Conservation (phyloP, 768 basidiomycete genomes). For the Xerocomus spinulosus region DNA sequence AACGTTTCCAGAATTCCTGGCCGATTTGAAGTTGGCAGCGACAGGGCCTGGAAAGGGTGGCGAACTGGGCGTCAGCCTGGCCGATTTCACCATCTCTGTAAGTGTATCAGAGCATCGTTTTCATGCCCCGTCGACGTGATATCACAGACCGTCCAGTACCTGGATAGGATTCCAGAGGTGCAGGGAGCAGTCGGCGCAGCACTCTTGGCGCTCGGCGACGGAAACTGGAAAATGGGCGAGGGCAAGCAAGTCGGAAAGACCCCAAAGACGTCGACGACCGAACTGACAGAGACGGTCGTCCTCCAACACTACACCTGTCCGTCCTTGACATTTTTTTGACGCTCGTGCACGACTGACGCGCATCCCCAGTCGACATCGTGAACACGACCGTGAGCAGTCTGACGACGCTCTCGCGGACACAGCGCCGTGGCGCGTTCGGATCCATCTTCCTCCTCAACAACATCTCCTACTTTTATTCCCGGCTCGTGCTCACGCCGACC, state of each 20-base stretch:
- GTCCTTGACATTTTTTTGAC: conserved; percentile 23
- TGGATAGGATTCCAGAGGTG: conserved; percentile 68
- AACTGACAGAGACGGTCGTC: conserved; percentile 54
- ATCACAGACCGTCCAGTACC: conserved; percentile 57
- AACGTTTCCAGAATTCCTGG: conserved; percentile 81
- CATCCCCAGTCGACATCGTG: conserved; percentile 65
- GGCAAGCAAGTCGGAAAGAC: conserved; percentile 60
- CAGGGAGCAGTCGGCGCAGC: conserved; percentile 62
- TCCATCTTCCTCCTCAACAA: conserved; percentile 82
- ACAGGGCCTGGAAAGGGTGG: conserved; percentile 44
- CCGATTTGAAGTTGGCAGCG: conserved; percentile 67
- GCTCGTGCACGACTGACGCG: background rate
- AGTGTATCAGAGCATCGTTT: conserved; percentile 15
- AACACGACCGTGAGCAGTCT: conserved; percentile 58
- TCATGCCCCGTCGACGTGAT: too few species aligned
- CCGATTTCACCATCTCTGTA: conserved; percentile 56
- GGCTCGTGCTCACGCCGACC: conserved; percentile 50
- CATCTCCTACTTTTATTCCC: conserved; percentile 60
- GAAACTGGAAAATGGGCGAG: conserved; percentile 91
- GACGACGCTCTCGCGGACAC: conserved; percentile 56
- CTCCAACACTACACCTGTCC: conserved; percentile 73
- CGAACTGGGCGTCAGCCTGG: conserved; percentile 60
- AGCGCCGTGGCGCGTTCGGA: conserved; percentile 59
- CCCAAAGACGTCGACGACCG: conserved; percentile 35
- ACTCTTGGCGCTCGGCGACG: conserved; percentile 70